Percentiles rank a stretch among this genome's conserved stretches.
phyloP scores from a whole-genome alignment of 805 yeast genomes.

The Blastobotrys chiropterorum region DNA sequence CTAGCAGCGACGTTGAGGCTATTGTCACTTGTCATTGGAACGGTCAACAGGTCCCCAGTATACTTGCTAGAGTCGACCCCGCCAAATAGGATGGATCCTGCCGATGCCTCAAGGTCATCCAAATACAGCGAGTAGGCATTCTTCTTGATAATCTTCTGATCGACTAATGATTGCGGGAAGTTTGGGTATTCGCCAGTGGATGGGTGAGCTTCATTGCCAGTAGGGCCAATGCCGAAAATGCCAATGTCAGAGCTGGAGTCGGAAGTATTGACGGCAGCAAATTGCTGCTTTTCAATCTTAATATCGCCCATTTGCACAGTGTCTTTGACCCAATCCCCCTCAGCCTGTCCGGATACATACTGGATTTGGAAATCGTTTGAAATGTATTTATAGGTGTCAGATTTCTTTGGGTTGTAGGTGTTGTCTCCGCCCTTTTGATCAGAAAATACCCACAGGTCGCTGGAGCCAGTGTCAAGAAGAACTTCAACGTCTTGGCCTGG shows the following conservation, averaged over 20 bases:
- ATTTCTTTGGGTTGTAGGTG: constrained; percentile 8
- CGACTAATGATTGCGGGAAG: constrained; percentile 51
- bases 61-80: constrained; percentile 41
- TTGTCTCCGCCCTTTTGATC: constrained; percentile 1
- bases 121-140: constrained; percentile 58
- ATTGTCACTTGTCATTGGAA: constrained; percentile 35
- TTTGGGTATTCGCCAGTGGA: constrained; percentile 40
- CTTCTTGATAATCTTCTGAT: constrained; percentile 48
- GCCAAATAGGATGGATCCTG: constrained; percentile 38
- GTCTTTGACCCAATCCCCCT: constrained; percentile 58
- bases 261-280: constrained; percentile 11
- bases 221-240: constrained; percentile 26
- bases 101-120: constrained; percentile 31
- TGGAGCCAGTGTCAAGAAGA: constrained; percentile 45
- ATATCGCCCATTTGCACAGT: constrained; percentile 43
- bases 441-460: constrained; percentile 42
- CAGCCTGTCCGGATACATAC: constrained; percentile 23
- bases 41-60: constrained; percentile 35
- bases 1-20: constrained; percentile 17
- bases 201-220: neutral
- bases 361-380: constrained; percentile 16
- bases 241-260: constrained; percentile 7
- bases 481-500: constrained; percentile 38
- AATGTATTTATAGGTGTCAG: constrained; percentile 18
- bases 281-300: constrained; percentile 31